Base-by-base conservation (phyloP, 257 asterid species). In the Capsicum chinense region DNA sequence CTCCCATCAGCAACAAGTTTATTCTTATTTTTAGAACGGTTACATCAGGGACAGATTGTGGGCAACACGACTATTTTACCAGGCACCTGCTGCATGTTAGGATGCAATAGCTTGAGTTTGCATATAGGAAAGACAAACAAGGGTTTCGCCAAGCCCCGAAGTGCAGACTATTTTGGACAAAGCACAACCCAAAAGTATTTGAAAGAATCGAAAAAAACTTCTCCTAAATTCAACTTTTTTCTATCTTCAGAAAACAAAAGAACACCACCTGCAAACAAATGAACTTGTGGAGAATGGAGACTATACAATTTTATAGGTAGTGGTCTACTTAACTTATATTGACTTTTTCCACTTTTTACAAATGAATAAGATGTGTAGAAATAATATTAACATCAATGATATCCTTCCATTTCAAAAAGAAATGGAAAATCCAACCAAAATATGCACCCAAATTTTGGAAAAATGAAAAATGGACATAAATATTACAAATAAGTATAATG, bases 31-130 rank as follows among this genome's bases (percentile, higher is more conserved):
- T 39, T 4, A 37, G 1, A 15, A 16, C 54, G 13, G 54, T 1
- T 68, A 26, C 16, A 16, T 16, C 26, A 5, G 7, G 52, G 15
- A 54, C 7, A 68, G 54, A 9, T 68, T 15, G 33, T 14, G 3
- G 21, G 52, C 3, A 58, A 67, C 52, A 35, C 21, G 21, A 67
- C 52, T 37, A 15, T 37, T 14, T 67, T 11, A 67, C 21, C 76
- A 67, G 52, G 52, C 1, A 68, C 76, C 7, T 14, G 2, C 21
- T 68, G 15, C 37, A 37, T 67, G 76, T 67, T 5, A 35, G 76
- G 76, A 67, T 67, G 21, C 11, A 67, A 12, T 67, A 67, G 76
- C 76, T 67, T 67, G 26, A 67, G 76, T 67, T 37, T 50, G 76
- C 37, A 47, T 7, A 50, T 67, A 37, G 76, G 19, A 37, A 37